Evolutionary conservation across 2,329 filamentous ascomycete genomes (phyloP).

Genomic region (Sporothrix pallida): DNA sequence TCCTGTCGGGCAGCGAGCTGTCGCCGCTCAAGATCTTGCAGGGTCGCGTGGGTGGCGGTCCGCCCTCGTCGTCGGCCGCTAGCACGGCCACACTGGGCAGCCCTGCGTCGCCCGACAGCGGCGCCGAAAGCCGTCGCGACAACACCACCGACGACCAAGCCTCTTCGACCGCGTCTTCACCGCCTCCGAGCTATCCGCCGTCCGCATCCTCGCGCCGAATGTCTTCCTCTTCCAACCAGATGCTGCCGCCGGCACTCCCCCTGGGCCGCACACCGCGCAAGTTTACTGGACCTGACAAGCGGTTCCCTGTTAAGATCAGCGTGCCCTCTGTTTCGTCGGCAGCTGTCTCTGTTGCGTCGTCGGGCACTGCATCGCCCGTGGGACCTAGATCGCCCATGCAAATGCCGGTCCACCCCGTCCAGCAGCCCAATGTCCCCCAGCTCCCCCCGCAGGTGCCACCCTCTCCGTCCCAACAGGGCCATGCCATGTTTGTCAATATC

Average conservation of each 20-base stretch:
- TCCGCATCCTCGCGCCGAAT: slow-evolving; percentile 9
- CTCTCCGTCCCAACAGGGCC: slow-evolving; percentile 29
- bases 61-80: slow-evolving; percentile 37
- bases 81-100: slow-evolving; percentile 32
- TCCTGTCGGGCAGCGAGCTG: slow-evolving; percentile 62
- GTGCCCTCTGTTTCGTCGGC: slow-evolving; percentile 38
- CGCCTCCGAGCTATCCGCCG: slow-evolving; percentile 34
- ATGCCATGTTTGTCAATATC: slow-evolving; percentile 34
- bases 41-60: slow-evolving; percentile 30
- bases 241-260: slow-evolving; percentile 44
- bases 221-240: slow-evolving; percentile 38
- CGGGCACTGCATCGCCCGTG: slow-evolving; percentile 30
- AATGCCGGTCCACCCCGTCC: slow-evolving; percentile 19
- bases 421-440: not conserved
- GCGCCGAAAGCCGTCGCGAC: slow-evolving; percentile 37
- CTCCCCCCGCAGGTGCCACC: slow-evolving; percentile 30
- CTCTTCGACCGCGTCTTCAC: slow-evolving; percentile 35
- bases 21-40: slow-evolving; percentile 64
- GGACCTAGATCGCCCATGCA: slow-evolving; percentile 28
- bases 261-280: slow-evolving; percentile 54
- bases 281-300: slow-evolving; percentile 57
- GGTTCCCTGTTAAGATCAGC: slow-evolving; percentile 66
- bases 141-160: slow-evolving; percentile 26
- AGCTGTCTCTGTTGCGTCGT: slow-evolving; percentile 10
- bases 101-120: slow-evolving; percentile 36